These are phyloP conservation scores for Paramecium tetraurelia DNA, from an alignment of 73 alveolate genomes.

Conservation along the genomic window DNA sequence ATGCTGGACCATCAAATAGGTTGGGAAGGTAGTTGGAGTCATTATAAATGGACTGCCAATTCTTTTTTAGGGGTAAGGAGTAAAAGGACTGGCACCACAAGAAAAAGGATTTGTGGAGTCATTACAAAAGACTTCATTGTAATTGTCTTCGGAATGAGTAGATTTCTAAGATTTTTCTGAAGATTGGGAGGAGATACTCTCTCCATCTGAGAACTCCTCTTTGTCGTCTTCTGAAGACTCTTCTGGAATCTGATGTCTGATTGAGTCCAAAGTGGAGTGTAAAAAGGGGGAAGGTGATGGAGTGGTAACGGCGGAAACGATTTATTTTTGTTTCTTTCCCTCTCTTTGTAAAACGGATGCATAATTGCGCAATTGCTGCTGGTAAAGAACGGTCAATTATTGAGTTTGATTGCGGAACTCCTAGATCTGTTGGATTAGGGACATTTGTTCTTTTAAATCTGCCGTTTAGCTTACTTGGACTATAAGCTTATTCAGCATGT, in stretches of 20 bases:
- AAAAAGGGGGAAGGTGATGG: slow-evolving; percentile 27
- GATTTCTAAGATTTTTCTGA: slow-evolving; percentile 11
- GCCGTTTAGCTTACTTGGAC: neutral
- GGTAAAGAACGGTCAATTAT: slow-evolving; percentile 24
- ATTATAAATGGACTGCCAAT: neutral
- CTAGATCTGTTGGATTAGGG: neutral
- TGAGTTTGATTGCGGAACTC: slow-evolving; percentile 40
- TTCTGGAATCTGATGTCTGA: neutral
- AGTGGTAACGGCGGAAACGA: neutral
- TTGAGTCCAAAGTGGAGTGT: slow-evolving; percentile 12
- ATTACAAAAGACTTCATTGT: slow-evolving; percentile 9
- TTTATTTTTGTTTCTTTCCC: slow-evolving; percentile 24
- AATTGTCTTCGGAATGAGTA: neutral
- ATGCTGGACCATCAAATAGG: slow-evolving; percentile 16
- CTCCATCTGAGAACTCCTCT: slow-evolving; percentile 23
- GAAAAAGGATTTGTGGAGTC: neutral
- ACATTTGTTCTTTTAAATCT: neutral
- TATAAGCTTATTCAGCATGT: neutral
- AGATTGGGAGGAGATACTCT: neutral
- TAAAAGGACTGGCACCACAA: neutral
- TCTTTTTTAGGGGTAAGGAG: neutral
- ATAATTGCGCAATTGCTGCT: slow-evolving; percentile 7
- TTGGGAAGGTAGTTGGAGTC: neutral
- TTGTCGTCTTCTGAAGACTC: neutral
- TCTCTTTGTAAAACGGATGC: slow-evolving; percentile 41